Base-by-base conservation (phyloP, 176 grass and related monocot species). In the Cenchrus americanus region DNA sequence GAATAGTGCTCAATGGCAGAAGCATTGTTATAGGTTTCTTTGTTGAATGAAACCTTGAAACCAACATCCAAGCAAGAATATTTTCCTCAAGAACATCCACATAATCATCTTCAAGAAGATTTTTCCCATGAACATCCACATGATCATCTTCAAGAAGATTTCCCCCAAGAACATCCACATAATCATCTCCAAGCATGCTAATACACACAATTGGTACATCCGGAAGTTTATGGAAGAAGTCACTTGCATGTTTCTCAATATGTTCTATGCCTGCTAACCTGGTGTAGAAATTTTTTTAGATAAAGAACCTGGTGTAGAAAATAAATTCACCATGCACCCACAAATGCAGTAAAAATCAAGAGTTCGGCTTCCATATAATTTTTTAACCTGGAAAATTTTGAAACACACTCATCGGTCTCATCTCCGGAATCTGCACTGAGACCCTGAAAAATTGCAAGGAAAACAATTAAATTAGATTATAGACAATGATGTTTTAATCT, bases 171-270 rank as follows among this genome's bases (percentile, higher is more conserved):
- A 94, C 75, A 79, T 80, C 83, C 51, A 76, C 85, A 85, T 92
- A 85, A 92, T 97, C 85, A 82, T 83, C 85, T 78, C 87, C 94
- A 55, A 97, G 85, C 85, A 98, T 85, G 69, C 96, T 98, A 69
- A 98, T 90, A 62, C 96, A 98, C 26, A 98, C 83, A 51, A 95
- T 80, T 42, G 91, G 93, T 75, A 93, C 77, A 76, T 71, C 82
- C 18, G 96, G 96, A 75, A 98, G 96, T 43, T 78, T 89, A 66
- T 87, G 49, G 58, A 93, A 95, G 73, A 98, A 95, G 26, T 86
- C 70, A 30, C 19, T 82, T 67, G 95, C 75, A 88, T 92, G 83
- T 44, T 90, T 82, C 84, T 98, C 89, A 44, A 98, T 88, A 67
- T 79, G 94, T 82, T 61, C 94, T 37, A 37, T 37, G 34, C 34